A percentile compares a stretch with the other conserved stretches of the same genome.
Evolutionary conservation across 345 rosid species (phyloP).

Genomic region (Sisymbrium altissimum): DNA sequence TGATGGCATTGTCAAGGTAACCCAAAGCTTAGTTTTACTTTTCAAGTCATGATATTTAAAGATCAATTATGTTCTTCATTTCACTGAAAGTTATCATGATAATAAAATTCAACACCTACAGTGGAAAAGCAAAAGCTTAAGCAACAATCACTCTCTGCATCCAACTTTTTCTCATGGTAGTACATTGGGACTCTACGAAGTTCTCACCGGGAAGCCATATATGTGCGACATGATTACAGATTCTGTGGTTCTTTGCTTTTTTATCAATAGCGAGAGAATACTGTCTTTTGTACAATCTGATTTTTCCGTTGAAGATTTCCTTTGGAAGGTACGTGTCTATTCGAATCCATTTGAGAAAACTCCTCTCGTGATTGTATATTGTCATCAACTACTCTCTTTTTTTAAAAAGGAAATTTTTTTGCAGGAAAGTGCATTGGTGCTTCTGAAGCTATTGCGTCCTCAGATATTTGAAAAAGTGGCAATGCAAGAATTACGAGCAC

Average conservation of each 20-base stretch:
- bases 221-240: constrained; percentile 76
- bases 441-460: constrained; percentile 80
- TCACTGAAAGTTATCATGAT: neutral
- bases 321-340: constrained; percentile 73
- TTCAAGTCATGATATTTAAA: neutral
- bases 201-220: constrained; percentile 69
- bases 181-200: constrained; percentile 89
- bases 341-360: constrained; percentile 2
- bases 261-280: constrained; percentile 58
- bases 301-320: constrained; percentile 63
- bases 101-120: constrained; percentile 5
- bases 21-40: neutral
- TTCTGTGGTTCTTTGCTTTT: constrained; percentile 74
- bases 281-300: constrained; percentile 53
- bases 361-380: neutral
- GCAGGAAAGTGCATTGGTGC: constrained; percentile 86
- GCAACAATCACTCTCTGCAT: constrained; percentile 74
- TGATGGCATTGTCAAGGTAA: constrained; percentile 88
- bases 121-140: constrained; percentile 76
- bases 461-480: constrained; percentile 76
- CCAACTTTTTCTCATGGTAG: constrained; percentile 90
- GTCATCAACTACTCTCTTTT: no score
- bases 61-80: constrained; percentile 5
- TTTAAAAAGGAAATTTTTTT: neutral
- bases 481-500: constrained; percentile 76